Percentiles rank a stretch among this genome's conserved stretches.
Conservation (phyloP, 2,329 filamentous ascomycete genomes). For the Stachybotrys chartarum region DNA sequence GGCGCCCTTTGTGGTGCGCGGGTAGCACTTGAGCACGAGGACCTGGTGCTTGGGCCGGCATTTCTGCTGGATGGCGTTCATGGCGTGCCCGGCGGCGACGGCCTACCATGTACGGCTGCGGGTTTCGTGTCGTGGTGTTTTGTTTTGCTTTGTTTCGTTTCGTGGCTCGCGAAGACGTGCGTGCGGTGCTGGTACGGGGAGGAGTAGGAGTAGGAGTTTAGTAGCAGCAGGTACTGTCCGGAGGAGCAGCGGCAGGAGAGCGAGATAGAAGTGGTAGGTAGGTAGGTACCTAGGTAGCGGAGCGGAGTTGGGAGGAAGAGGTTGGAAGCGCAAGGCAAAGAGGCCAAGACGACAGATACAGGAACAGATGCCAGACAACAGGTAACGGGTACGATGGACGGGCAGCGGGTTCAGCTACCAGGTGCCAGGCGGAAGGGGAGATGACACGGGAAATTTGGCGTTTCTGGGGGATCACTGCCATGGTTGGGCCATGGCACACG, state of each 20-base stretch:
- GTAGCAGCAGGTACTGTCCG: too few relatives aligned
- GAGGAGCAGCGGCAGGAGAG: not conserved
- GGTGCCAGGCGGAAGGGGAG: not conserved
- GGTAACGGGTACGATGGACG: not conserved
- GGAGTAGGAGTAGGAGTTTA: not conserved
- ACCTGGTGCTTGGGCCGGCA: slow-evolving; percentile 95
- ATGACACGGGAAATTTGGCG: not conserved
- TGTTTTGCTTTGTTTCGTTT: not conserved
- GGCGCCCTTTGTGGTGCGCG: slow-evolving; percentile 81
- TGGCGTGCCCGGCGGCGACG: slow-evolving; percentile 19
- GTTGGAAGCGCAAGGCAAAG: not conserved
- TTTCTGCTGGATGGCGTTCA: slow-evolving; percentile 60
- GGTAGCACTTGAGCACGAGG: slow-evolving; percentile 92
- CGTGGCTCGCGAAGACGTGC: not conserved
- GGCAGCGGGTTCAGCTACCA: too few relatives aligned
- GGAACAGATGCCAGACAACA: not conserved
- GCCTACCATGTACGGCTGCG: not conserved
- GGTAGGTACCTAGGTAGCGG: not conserved
- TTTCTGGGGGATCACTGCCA: not conserved
- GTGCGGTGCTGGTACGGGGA: not conserved
- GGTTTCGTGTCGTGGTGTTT: not conserved
- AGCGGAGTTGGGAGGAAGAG: not conserved
- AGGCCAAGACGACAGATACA: not conserved
- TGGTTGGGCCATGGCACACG: too few relatives aligned
- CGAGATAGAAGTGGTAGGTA: not conserved